Conservation (phyloP, 768 basidiomycete genomes). For the Hydnomerulius pinastri region DNA sequence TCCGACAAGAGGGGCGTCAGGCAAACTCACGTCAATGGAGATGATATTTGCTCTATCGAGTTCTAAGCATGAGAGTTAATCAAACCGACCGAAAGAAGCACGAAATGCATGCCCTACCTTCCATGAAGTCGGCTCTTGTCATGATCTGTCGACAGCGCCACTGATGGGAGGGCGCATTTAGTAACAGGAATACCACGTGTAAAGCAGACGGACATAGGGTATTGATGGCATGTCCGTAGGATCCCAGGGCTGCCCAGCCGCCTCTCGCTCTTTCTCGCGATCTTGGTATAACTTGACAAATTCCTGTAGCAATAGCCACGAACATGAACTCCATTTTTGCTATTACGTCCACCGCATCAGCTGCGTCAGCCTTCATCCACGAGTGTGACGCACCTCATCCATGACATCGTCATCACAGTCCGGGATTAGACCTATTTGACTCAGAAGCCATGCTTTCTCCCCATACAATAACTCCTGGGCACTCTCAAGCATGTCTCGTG, state of each 20-base stretch:
- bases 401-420: conserved; percentile 86
- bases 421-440: conserved; percentile 75
- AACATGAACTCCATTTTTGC: conserved; percentile 85
- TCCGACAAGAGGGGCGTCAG: neutral
- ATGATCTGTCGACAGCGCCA: conserved; percentile 77
- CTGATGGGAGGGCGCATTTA: conserved; percentile 32
- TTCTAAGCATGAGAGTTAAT: conserved; percentile 35
- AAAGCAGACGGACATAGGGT: conserved; percentile 49
- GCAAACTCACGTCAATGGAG: conserved; percentile 66
- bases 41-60: conserved; percentile 74
- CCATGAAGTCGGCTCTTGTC: conserved; percentile 84
- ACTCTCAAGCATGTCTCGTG: conserved; percentile 57
- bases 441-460: conserved; percentile 80
- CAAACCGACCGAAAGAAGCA: neutral
- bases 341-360: conserved; percentile 20
- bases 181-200: neutral
- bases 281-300: conserved; percentile 64
- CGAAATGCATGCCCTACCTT: conserved; percentile 44
- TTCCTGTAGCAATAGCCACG: conserved; percentile 75
- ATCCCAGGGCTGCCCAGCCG: conserved; percentile 36
- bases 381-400: conserved; percentile 67
- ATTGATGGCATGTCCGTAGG: conserved; percentile 62
- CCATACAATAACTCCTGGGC: conserved; percentile 66
- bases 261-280: conserved; percentile 45
- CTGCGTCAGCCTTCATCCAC: conserved; percentile 2